Evolutionary conservation across 345 rosid genomes (phyloP).

Genomic region (Trapa bicornis): DNA sequence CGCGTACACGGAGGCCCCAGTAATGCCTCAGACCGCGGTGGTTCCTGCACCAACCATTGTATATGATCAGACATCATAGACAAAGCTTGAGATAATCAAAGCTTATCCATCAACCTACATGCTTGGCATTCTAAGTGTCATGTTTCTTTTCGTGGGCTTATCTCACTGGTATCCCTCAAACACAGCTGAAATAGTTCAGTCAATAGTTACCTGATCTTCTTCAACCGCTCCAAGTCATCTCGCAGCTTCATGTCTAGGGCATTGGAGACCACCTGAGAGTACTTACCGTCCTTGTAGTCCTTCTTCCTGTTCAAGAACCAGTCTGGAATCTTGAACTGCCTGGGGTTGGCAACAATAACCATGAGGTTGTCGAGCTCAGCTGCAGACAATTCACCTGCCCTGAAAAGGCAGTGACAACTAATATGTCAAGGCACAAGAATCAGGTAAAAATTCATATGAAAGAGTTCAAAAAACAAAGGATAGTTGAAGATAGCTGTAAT

Average conservation of each 20-base stretch:
- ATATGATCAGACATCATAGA: background rate
- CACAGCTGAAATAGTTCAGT: background rate
- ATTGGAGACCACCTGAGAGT: conserved; percentile 77
- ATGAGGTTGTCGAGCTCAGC: conserved; percentile 76
- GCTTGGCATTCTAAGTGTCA: too few relatives aligned
- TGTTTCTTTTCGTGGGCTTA: background rate
- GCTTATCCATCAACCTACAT: too few relatives aligned
- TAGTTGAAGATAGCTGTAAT: too few relatives aligned
- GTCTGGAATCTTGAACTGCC: conserved; percentile 83
- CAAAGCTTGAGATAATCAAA: too few relatives aligned
- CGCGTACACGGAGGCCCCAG: conserved; percentile 97
- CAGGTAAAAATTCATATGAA: too few relatives aligned
- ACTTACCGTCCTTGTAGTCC: conserved; percentile 84
- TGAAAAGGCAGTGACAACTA: conserved; percentile 7
- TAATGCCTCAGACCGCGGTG: conserved; percentile 96
- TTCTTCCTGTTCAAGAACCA: conserved; percentile 92
- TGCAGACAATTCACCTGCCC: conserved; percentile 81
- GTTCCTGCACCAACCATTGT: conserved; percentile 35
- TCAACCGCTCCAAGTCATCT: conserved; percentile 87
- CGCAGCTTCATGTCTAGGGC: conserved; percentile 90
- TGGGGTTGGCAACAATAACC: conserved; percentile 75
- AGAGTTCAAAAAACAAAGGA: too few relatives aligned
- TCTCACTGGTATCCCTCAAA: background rate
- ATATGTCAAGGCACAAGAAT: background rate
- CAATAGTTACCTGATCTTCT: conserved; percentile 57